Conservation (phyloP, 2,329 filamentous ascomycete genomes). For the Xylariaceae sp. region DNA sequence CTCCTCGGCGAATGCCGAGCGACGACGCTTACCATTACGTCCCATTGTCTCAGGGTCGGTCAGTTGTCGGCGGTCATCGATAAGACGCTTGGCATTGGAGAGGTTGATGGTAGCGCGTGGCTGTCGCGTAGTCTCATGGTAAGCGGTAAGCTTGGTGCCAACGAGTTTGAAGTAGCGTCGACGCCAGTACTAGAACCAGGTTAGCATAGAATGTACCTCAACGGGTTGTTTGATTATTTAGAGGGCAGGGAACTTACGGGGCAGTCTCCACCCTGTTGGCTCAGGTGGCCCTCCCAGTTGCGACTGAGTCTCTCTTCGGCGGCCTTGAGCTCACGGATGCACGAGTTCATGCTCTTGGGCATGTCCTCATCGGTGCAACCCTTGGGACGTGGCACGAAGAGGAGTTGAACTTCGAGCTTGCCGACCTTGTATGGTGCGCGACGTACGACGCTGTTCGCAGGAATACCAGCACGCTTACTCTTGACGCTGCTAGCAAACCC, state of each 20-base stretch:
- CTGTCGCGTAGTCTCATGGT: conserved; percentile 91
- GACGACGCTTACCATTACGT: conserved; percentile 72
- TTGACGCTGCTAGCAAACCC: conserved; percentile 79
- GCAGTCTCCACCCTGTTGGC: conserved; percentile 96
- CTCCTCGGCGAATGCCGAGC: conserved; percentile 94
- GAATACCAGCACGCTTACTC: conserved; percentile 66
- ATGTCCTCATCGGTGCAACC: conserved; percentile 86
- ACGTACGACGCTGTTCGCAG: conserved; percentile 63
- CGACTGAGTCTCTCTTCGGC: conserved; percentile 75
- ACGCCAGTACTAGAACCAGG: conserved; percentile 73
- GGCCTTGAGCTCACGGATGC: conserved; percentile 86
- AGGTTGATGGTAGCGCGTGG: conserved; percentile 96
- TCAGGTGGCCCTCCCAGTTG: conserved; percentile 82
- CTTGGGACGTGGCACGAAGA: conserved; percentile 92
- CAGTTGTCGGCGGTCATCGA: conserved; percentile 82
- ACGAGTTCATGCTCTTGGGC: conserved; percentile 99
- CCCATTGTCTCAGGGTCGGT: conserved; percentile 77
- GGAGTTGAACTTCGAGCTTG: conserved; percentile 85
- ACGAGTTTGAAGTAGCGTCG: conserved; percentile 94
- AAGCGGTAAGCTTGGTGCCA: conserved; percentile 87
- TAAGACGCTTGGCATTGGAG: conserved; percentile 83
- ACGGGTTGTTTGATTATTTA: background rate
- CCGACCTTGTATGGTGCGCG: conserved; percentile 95
- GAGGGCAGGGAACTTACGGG: conserved; percentile 61
- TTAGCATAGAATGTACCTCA: conserved; percentile 28